Percentiles rank a stretch among this genome's conserved stretches.
Conservation (phyloP, 176 grass and related monocot genomes). For the Zea luxurians region DNA sequence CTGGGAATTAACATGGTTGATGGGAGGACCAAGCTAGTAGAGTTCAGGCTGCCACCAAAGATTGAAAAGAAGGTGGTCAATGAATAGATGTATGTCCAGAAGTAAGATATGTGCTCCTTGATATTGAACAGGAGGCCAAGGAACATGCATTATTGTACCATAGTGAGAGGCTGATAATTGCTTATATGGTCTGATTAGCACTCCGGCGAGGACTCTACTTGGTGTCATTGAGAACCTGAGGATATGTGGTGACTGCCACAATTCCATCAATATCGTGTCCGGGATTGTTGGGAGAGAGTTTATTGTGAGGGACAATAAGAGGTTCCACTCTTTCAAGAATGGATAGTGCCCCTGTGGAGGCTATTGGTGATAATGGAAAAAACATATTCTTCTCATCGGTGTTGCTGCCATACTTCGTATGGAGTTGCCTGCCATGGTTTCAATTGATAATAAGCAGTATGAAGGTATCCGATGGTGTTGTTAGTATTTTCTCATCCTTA, state of each 20-base stretch:
- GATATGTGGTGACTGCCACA: too few species aligned
- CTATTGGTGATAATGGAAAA: slow-evolving; percentile 65
- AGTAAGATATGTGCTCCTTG: too few species aligned
- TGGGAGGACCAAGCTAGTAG: too few species aligned
- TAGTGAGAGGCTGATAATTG: slow-evolving; percentile 77
- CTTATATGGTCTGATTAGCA: slow-evolving; percentile 82
- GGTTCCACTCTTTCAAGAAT: slow-evolving; percentile 86
- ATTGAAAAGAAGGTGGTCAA: too few species aligned
- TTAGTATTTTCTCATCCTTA: background rate
- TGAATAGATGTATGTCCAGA: too few species aligned
- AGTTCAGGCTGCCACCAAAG: too few species aligned
- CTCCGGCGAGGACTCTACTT: slow-evolving; percentile 70
- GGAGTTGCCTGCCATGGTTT: slow-evolving; percentile 10
- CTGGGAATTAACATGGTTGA: too few species aligned
- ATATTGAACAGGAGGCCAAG: slow-evolving; percentile 85
- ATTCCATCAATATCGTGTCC: too few species aligned
- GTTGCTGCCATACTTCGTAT: slow-evolving; percentile 16
- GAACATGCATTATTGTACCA: slow-evolving; percentile 83
- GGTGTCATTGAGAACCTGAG: too few species aligned
- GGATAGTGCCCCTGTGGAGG: slow-evolving; percentile 82
- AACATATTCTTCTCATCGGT: background rate
- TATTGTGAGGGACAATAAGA: slow-evolving; percentile 85
- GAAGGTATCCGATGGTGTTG: slow-evolving; percentile 8
- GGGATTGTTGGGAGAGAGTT: slow-evolving; percentile 83
- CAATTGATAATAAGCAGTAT: slow-evolving; percentile 31